A percentile compares a stretch with the other conserved stretches of the same genome.
phyloP scores from a whole-genome alignment of 441 rosid species.

The Pelargonium citronellum region DNA sequence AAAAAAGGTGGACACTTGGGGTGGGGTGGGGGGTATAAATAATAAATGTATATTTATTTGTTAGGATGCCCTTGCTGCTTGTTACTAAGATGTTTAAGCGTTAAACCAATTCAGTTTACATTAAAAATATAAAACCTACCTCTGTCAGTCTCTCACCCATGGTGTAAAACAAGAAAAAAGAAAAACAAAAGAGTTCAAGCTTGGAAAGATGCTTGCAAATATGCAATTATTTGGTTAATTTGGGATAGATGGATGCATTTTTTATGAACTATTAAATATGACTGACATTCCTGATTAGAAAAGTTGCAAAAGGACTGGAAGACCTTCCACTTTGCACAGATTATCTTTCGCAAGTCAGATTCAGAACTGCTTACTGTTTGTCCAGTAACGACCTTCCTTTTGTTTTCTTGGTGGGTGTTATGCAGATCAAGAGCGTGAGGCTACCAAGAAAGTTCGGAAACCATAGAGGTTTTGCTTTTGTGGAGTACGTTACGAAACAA shows the following conservation, averaged over 20 bases:
- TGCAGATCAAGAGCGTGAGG: conserved; percentile 78
- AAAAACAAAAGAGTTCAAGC: not conserved
- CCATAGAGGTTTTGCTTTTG: conserved; percentile 74
- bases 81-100: not conserved
- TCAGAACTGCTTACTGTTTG: not conserved
- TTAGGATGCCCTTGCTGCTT: not conserved
- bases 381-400: conserved; percentile 8
- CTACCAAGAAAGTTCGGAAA: conserved; percentile 75
- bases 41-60: no score
- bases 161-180: no score
- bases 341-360: not conserved
- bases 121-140: no score
- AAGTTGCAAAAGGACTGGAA: not conserved
- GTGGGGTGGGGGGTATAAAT: no score
- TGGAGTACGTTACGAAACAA: conserved; percentile 81
- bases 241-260: not conserved
- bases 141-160: no score
- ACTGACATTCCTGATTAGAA: not conserved
- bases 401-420: conserved; percentile 4
- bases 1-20: no score
- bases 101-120: not conserved
- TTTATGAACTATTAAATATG: not conserved
- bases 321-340: not conserved
- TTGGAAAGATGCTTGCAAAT: no score
- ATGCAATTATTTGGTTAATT: no score